Percentiles rank a stretch among this genome's conserved stretches.
These are phyloP conservation scores for Conticribra weissflogii DNA, from an alignment of 108 stramenopile genomes.

Conservation along the genomic window DNA sequence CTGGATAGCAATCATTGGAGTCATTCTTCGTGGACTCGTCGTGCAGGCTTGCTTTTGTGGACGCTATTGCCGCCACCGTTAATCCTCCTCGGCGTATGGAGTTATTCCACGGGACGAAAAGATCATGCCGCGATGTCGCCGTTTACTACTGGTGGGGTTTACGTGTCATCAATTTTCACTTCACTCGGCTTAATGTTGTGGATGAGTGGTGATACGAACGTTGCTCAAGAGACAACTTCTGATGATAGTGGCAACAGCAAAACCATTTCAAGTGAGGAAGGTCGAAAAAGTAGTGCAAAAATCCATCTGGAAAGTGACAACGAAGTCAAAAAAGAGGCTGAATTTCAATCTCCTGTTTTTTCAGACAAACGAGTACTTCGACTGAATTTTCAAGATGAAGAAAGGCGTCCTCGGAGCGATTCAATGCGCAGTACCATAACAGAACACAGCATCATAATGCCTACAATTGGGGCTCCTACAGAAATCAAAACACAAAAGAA, in stretches of 20 bases:
- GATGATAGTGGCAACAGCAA: constrained; percentile 9
- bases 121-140: neutral
- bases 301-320: neutral
- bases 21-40: neutral
- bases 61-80: constrained; percentile 4
- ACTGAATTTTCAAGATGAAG: constrained; percentile 8
- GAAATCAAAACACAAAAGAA: constrained; percentile 21
- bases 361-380: neutral
- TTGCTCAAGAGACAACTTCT: neutral
- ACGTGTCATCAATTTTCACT: constrained; percentile 17
- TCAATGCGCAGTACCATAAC: constrained; percentile 32
- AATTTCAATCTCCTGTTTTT: neutral
- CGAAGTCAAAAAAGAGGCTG: neutral
- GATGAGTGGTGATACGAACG: neutral
- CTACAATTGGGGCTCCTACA: constrained; percentile 1
- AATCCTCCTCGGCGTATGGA: constrained; percentile 12
- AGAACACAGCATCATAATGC: constrained; percentile 32
- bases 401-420: constrained; percentile 37
- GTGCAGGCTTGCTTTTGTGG: constrained; percentile 10
- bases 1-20: neutral
- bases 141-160: constrained; percentile 10
- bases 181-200: constrained; percentile 8
- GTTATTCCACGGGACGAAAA: neutral
- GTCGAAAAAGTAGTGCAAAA: no score
- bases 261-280: no score